A percentile compares a stretch with the other conserved stretches of the same genome.
These are phyloP conservation scores for Solanum bulbocastanum DNA, from an alignment of 257 asterid genomes.

Conservation along the genomic window DNA sequence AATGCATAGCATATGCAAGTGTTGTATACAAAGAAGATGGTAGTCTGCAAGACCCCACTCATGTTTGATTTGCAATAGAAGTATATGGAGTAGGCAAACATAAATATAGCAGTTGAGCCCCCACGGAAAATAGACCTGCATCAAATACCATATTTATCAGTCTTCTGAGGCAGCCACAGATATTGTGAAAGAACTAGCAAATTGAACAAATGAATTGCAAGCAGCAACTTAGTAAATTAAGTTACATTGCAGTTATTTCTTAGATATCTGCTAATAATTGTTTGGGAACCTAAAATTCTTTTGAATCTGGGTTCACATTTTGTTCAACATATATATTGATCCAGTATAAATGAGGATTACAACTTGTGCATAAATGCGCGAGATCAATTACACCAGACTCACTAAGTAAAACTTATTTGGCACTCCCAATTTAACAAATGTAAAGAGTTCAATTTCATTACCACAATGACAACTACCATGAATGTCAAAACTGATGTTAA, in stretches of 20 bases:
- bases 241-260: not conserved
- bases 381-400: not conserved
- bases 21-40: conserved; percentile 59
- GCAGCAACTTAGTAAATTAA: not conserved
- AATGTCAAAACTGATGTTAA: not conserved
- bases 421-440: not conserved
- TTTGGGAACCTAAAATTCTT: not conserved
- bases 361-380: not conserved
- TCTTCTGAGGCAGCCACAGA: not conserved
- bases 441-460: not conserved
- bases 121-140: conserved; percentile 75
- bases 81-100: conserved; percentile 48
- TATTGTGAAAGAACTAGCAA: not conserved
- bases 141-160: not conserved
- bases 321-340: not conserved
- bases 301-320: not conserved
- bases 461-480: not conserved
- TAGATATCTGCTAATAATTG: not conserved
- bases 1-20: conserved; percentile 62
- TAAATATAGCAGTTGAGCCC: conserved; percentile 66
- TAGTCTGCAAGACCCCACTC: conserved; percentile 54
- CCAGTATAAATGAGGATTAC: not conserved
- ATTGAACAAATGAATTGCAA: not conserved
- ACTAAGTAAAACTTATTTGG: not conserved
- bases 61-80: conserved; percentile 59